These are phyloP conservation scores for Vinca minor DNA, from an alignment of 257 asterid genomes.

Conservation along the genomic window DNA sequence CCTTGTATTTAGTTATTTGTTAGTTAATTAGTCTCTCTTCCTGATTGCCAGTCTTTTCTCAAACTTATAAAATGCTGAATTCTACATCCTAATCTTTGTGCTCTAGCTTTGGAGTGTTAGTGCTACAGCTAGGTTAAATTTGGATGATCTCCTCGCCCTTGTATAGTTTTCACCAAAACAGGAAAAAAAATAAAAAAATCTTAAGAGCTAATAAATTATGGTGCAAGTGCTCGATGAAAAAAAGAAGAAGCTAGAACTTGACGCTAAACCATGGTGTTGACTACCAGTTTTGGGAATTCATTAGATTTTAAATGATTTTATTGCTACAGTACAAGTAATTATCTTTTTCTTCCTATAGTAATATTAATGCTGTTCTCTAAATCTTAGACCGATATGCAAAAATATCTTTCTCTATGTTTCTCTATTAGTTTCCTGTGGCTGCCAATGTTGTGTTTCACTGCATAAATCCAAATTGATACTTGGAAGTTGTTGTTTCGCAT, in stretches of 20 bases:
- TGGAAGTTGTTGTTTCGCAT: not conserved
- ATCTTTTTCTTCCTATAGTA: not conserved
- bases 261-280: not conserved
- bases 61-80: not conserved
- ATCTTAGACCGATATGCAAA: not conserved
- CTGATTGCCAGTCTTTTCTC: not conserved
- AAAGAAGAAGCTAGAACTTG: not conserved
- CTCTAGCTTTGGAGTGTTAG: not conserved
- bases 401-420: not conserved
- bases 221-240: not conserved
- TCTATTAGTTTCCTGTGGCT: not conserved
- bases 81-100: not conserved
- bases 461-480: not conserved
- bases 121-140: not conserved
- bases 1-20: not conserved
- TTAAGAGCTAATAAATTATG: not conserved
- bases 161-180: not conserved
- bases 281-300: not conserved
- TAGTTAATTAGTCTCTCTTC: not conserved
- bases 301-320: not conserved
- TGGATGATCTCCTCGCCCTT: not conserved
- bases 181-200: not conserved
- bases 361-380: not conserved
- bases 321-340: not conserved
- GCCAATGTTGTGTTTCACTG: not conserved